Evolutionary conservation across 129 eudicot species (phyloP), one percentile per base, ranked within the genome.

Genomic region (Pulicaria dysenterica): DNA sequence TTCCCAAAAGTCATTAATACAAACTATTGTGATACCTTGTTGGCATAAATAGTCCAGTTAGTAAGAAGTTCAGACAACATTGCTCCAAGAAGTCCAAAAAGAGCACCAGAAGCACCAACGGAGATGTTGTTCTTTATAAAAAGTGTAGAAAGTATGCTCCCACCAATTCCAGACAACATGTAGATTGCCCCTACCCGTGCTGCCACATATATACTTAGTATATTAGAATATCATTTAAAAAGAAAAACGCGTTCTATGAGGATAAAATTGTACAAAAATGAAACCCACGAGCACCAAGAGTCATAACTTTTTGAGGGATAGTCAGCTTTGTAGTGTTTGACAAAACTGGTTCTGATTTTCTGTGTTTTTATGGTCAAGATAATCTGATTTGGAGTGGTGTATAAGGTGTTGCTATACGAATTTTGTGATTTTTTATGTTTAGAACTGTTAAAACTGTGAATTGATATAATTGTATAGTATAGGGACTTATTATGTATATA

Each of bases 31-130:
- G 43, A 38, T 65, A 95, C 99, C 96, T 95, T 95, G 64, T 95
- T 95, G 42, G 97, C 81, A 71, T 95, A 95, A 60, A 95, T 90
- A 51, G 91, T 84, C 99, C 99, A 95, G 73, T 95, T 95, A 42
- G 94, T 95, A 43, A 90, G 64, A 48, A 95, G 88, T 71, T 95
- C 99, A 0, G 97, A 95, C 36, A 95, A 77, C 99, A 95, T 95
- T 38, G 97, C 99, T 59, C 99, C 99, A 56, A 90, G 97, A 70
- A 90, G 96, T 37, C 97, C 99, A 78, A 90, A 95, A 14, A 95
- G 85, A 76, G 99, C 99, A 57, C 99, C 99, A 43, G 99, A 95
- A 79, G 99, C 99, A 48, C 99, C 99, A 44, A 91, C 99, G 4
- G 97, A 90, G 34, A 95, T 91, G 60, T 80, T 95, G 40, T 12